Base-by-base conservation (phyloP, 208 protist species). In the Vickermania spadyakhi region DNA sequence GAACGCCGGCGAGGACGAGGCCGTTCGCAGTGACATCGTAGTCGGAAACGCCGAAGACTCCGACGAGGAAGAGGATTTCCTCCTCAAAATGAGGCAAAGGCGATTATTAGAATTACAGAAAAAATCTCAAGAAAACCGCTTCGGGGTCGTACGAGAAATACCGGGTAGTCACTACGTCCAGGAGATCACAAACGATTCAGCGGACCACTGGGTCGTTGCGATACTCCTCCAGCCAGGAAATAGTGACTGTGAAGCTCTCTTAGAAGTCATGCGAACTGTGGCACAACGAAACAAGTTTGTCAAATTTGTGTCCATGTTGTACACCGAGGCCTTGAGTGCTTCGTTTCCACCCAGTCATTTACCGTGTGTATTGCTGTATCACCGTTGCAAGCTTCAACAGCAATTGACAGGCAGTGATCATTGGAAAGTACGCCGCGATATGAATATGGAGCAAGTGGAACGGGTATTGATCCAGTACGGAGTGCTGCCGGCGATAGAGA, bases 231-330 rank as follows among this genome's bases (percentile, higher is more conserved):
- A 84, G 31, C 89, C 83, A 0, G 85, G 74, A 18, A 27, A 90
- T 57, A 75, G 68, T 29, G 73, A 88, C 58, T 87, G 84, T 58
- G 89, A 96, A 64, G 65, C 68, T n/a, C 60, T 96, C 57, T 67
- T 96, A 27, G 77, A 64, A 22, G 73, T 89, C 14, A 75, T 93
- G 72, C 73, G 81, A 14, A 72, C 64, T 2, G 75, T 79, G 53
- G 85, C 89, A 18, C 85, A 91, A 59, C 75, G 82, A 28, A 70
- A 81, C 25, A 77, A 67, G 2, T 56, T 70, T 1, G 73, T 90
- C 25, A 96, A 96, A 64, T 87, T 93, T 73, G 75, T 96, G 1
- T 89, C 81, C 5, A 86, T 96, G 64, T 62, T 89, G 22, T 80
- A 83, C 7, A 86, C 78, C 0, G 89, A 96, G 60, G 81, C 82